Evolutionary conservation across 2,329 filamentous ascomycete species (phyloP), one percentile per base, ranked within the genome.

Genomic region (Macroventuria anomochaeta): DNA sequence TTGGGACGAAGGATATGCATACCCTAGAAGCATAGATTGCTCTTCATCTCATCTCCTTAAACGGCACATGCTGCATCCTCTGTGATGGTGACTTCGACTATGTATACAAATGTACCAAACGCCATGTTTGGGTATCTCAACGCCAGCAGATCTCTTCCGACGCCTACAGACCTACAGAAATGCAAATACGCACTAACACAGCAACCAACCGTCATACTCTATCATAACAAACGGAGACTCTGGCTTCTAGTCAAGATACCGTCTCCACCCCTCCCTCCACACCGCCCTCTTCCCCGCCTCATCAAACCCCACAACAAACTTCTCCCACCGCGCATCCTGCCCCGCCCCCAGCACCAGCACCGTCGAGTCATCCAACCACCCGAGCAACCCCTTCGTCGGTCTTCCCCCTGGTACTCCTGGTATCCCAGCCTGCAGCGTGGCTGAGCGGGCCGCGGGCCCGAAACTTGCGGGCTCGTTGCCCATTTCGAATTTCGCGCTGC

Each of bases 311-410:
- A 59, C 42, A 1, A 50, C 25, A 65, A 96, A 96, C 57, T 89
- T 92, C 77, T 97, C 92, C 91, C 93, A 97, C 43, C 89, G 82
- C 13, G 89, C 89, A 70, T 95, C 90, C 55, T 83, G 82, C 0
- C 92, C 92, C 1, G 90, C 89, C 3, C 92, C 89, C 42, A 96
- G 80, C 0, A 96, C 87, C 1, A 93, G 77, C 10, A 96, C 77
- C 13, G 83, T 89, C 18, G 85, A 79, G 59, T 96, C 89, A 60
- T 86, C 82, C 8, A 87, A 81, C 91, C 96, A 97, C 2, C 92
- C 92, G 51, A 97, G 83, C 7, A 95, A 78, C 0, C 95, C 95
- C 72, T 96, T 96, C 10, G 87, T 83, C 12, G 91, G 87, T 43
- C 85, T 75, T 7, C 81, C 80, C 36, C 80, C 77, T 0, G 83